A percentile compares a stretch with the other conserved stretches of the same genome.
These are phyloP conservation scores for Kalanchoe fedtschenkoi DNA, from an alignment of 164 flowering plant genomes.

Conservation along the genomic window DNA sequence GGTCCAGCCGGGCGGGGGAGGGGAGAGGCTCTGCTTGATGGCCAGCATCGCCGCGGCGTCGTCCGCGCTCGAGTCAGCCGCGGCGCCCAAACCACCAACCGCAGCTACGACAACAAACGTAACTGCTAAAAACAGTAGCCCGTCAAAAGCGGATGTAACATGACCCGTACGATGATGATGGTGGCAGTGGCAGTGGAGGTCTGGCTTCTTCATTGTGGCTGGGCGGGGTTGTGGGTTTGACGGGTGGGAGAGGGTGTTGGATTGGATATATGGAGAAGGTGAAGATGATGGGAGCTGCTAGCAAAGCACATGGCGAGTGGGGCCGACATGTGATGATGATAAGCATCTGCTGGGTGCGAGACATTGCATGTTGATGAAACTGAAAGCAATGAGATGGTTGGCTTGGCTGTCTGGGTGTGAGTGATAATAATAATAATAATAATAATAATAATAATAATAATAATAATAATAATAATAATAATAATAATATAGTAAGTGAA, in stretches of 20 bases:
- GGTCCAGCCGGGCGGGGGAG: slow-evolving; percentile 30
- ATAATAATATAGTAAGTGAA: too few relatives aligned
- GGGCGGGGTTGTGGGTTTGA: not conserved
- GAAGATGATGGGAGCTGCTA: not conserved
- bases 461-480: too few relatives aligned
- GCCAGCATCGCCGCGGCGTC: not conserved
- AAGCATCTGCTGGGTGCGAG: not conserved
- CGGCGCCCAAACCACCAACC: not conserved
- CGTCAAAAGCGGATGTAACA: too few relatives aligned
- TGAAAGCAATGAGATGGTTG: too few relatives aligned
- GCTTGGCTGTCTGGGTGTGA: not conserved
- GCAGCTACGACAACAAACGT: not conserved
- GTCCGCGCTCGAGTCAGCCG: not conserved
- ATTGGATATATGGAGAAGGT: not conserved
- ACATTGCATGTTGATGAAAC: slow-evolving; percentile 1
- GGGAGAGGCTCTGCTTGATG: not conserved
- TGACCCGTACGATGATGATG: too few relatives aligned
- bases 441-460: too few relatives aligned
- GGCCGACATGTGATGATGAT: slow-evolving; percentile 6
- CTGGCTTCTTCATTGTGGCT: too few relatives aligned
- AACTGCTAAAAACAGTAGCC: not conserved
- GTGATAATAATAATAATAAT: too few relatives aligned
- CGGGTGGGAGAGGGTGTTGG: not conserved
- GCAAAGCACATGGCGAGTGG: slow-evolving; percentile 10
- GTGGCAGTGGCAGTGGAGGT: too few relatives aligned